Evolutionary conservation across 805 yeast species (phyloP), one percentile per base, ranked within the genome.

Genomic region (Pichia insulana): DNA sequence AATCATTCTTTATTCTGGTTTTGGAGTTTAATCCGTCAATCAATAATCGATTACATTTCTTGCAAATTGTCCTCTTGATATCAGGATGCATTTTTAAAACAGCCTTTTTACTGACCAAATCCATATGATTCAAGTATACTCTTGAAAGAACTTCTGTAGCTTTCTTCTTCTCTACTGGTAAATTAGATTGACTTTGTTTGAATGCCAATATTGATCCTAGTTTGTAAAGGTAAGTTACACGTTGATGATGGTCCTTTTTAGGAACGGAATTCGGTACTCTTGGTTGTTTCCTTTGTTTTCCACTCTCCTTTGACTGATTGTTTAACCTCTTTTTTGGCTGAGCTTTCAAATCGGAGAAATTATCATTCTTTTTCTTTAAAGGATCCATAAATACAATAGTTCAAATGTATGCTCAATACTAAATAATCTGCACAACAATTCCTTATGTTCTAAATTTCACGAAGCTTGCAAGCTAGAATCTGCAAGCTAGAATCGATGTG

Each of bases 11-110:
- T 1, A 80, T 42, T 17, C 63, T 56, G 2, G 67, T 50, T 1
- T 56, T 37, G 39, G 71, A 53, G 16, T 70, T 68, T 15, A 65
- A 39, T 0, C 79, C 81, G 0, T 81, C 76, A 1, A 75, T 52
- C 46, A 73, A 62, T 9, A 72, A 46, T 8, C 76, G 57, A 36
- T 71, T 61, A 58, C 96, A 87, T 30, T 62, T 63, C 51, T 84
- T 85, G 60, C 96, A 87, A 13, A 80, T 55, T 0, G 72, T 67
- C 50, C 95, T 67, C 58, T 87, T 87, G 10, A 86, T 49, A 30
- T 62, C 60, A 0, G 89, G 88, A 37, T 82, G 71, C 25, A 82
- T 56, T 47, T 80, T 73, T 17, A 80, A 56, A 15, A 83, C 89
- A 2, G 78, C 73, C 53, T 80, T 82, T 55, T 81, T 80, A 8